Evolutionary conservation across 2,329 filamentous ascomycete species (phyloP).

Genomic region (Cordyceps cicadae): DNA sequence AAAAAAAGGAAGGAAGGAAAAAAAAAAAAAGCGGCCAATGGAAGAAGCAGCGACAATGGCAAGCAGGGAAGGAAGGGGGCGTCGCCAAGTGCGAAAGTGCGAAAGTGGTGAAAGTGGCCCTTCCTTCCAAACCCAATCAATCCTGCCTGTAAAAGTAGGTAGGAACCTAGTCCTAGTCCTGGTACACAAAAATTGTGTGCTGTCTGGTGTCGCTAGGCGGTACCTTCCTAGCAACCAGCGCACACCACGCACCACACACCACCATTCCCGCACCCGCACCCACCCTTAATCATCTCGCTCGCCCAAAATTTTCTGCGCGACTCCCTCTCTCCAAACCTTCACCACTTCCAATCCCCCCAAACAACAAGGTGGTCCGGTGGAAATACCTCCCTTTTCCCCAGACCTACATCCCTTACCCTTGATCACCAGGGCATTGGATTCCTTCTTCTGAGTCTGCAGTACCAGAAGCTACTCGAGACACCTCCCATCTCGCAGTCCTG

Average conservation of each 20-base stretch:
- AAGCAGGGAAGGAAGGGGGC: not conserved
- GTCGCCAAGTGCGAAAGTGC: no score
- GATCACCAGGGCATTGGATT: constrained; percentile 12
- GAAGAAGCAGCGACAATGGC: not conserved
- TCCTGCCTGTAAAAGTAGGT: no score
- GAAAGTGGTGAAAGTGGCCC: no score
- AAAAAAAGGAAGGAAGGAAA: not conserved
- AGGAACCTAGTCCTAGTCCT: no score
- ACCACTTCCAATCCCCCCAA: constrained; percentile 12
- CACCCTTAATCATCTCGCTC: constrained; percentile 5
- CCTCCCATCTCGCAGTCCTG: constrained; percentile 9
- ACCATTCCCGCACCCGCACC: not conserved
- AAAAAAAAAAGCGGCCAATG: no score
- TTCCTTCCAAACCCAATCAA: no score
- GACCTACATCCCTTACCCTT: constrained; percentile 12
- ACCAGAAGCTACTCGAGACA: constrained; percentile 9
- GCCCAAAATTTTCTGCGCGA: constrained; percentile 11
- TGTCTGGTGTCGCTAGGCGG: not conserved
- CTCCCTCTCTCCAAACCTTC: constrained; percentile 9
- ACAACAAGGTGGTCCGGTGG: constrained; percentile 12
- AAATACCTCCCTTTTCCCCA: constrained; percentile 7
- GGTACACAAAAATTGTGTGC: not conserved
- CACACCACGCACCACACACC: no score
- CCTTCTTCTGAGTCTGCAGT: constrained; percentile 6
- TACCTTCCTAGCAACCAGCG: not conserved